phyloP scores from a whole-genome alignment of 768 basidiomycete genomes.

The Wakefieldia striispora region DNA sequence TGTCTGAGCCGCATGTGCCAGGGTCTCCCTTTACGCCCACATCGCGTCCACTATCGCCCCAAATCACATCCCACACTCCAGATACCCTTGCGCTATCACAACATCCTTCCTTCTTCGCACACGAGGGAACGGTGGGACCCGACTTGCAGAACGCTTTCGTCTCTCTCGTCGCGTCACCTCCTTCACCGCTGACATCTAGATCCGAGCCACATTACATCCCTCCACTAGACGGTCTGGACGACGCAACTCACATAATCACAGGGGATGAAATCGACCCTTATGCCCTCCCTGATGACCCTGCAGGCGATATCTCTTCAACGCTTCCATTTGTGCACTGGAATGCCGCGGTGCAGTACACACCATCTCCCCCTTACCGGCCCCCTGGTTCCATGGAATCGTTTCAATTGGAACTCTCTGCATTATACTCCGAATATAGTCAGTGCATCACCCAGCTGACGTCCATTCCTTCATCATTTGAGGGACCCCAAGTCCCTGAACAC shows the following conservation, averaged over 20 bases:
- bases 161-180: slow-evolving; percentile 1
- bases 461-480: slow-evolving; percentile 33
- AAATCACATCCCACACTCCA: slow-evolving; percentile 8
- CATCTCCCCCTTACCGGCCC: background rate
- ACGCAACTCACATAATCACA: slow-evolving; percentile 2
- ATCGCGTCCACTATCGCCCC: slow-evolving; percentile 3
- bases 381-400: slow-evolving; percentile 31
- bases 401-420: slow-evolving; percentile 37
- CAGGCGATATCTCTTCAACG: slow-evolving; percentile 7
- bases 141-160: slow-evolving; percentile 17
- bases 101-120: slow-evolving; percentile 13
- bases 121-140: slow-evolving; percentile 1
- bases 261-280: slow-evolving; percentile 1
- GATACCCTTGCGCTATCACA: background rate
- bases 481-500: slow-evolving; percentile 13
- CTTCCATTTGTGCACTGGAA: slow-evolving; percentile 29
- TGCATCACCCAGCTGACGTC: slow-evolving; percentile 45
- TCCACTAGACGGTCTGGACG: slow-evolving; percentile 8
- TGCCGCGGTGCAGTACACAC: slow-evolving; percentile 17
- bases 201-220: slow-evolving; percentile 12
- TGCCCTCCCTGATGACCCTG: slow-evolving; percentile 15
- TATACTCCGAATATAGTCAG: slow-evolving; percentile 50
- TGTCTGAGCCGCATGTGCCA: slow-evolving; percentile 13
- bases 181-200: slow-evolving; percentile 12
- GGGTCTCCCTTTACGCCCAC: slow-evolving; percentile 14